phyloP scores from a whole-genome alignment of 1,284 basidiomycete genomes.

The Leccinum fallax region DNA sequence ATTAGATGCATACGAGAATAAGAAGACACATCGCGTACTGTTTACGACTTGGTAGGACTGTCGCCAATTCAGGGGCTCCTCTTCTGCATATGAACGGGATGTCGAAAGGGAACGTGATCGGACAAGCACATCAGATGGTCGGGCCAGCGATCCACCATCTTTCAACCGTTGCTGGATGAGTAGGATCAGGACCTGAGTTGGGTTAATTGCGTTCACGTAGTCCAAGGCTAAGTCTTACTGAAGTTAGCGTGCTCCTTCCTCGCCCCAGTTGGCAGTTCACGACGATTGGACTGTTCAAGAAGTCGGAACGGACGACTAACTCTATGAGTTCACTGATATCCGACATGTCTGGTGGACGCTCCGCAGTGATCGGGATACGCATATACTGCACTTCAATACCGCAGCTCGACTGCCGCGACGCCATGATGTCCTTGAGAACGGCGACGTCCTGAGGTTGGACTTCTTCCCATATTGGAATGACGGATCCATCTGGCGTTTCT shows the following conservation, averaged over 20 bases:
- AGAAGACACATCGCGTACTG: constrained; percentile 49
- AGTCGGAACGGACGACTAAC: constrained; percentile 76
- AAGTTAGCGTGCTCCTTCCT: constrained; percentile 90
- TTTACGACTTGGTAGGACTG: constrained; percentile 82
- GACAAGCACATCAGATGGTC: constrained; percentile 38
- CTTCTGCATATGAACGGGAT: constrained; percentile 34
- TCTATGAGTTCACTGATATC: constrained; percentile 81
- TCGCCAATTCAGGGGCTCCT: constrained; percentile 42
- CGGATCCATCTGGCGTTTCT: constrained; percentile 85
- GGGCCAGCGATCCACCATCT: constrained; percentile 40
- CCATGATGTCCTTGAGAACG: constrained; percentile 92
- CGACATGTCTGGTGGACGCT: constrained; percentile 68
- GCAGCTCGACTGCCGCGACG: constrained; percentile 45
- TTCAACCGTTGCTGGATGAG: constrained; percentile 89
- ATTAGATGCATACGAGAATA: constrained; percentile 8
- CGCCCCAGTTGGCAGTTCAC: constrained; percentile 97
- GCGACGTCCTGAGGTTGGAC: constrained; percentile 77
- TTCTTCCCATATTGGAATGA: constrained; percentile 96
- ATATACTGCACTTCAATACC: constrained; percentile 71
- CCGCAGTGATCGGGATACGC: constrained; percentile 91
- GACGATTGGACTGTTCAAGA: constrained; percentile 80
- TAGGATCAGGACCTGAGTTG: constrained; percentile 71
- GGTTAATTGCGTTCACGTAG: constrained; percentile 11
- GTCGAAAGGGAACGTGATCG: constrained; percentile 46
- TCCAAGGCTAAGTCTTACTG: constrained; percentile 50